These are phyloP conservation scores for Apiotrichum sp. DNA, from an alignment of 1,284 basidiomycete species.

Conservation along the genomic window DNA sequence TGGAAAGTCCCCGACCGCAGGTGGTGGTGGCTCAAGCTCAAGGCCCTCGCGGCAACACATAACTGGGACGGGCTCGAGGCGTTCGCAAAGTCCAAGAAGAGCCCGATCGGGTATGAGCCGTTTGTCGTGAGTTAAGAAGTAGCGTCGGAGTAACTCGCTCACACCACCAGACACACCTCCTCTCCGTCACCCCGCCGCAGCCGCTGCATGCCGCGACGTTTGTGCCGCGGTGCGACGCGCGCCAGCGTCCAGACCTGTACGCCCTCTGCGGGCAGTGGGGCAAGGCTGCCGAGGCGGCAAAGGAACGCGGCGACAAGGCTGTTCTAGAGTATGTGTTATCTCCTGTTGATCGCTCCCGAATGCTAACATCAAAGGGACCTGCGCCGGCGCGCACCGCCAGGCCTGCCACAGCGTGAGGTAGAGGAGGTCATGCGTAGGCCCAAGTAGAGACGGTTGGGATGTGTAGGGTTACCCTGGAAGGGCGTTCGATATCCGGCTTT, in stretches of 20 bases:
- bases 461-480: neutral
- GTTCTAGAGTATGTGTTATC: conserved; percentile 60
- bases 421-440: conserved; percentile 18
- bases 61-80: conserved; percentile 79
- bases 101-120: conserved; percentile 91
- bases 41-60: conserved; percentile 65
- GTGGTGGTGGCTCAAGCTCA: conserved; percentile 90
- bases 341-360: conserved; percentile 1
- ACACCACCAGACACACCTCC: conserved; percentile 33
- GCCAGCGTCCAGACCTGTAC: conserved; percentile 75
- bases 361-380: conserved; percentile 3
- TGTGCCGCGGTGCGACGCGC: conserved; percentile 73
- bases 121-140: conserved; percentile 64
- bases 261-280: conserved; percentile 83
- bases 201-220: conserved; percentile 66
- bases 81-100: conserved; percentile 77
- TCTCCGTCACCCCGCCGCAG: conserved; percentile 45
- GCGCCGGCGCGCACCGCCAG: conserved; percentile 1
- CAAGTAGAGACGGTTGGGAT: conserved; percentile 5
- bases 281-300: conserved; percentile 76
- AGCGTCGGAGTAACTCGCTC: neutral
- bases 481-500: neutral
- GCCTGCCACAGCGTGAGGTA: conserved; percentile 12
- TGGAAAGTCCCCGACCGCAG: conserved; percentile 89
- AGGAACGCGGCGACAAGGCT: conserved; percentile 72